Conservation (phyloP, 208 protist species). For the Leishmania mexicana region DNA sequence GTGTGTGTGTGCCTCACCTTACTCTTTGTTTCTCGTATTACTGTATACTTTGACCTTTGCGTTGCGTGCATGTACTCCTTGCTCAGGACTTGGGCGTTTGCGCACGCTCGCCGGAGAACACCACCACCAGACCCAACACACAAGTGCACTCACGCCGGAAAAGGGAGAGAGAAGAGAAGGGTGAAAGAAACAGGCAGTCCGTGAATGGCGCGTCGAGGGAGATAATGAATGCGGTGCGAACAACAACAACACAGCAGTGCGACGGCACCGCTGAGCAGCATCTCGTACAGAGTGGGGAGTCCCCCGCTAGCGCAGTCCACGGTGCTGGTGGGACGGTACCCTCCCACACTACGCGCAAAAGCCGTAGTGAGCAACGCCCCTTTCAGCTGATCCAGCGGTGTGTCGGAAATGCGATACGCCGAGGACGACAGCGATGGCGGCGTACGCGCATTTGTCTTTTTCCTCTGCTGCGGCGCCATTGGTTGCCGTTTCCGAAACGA, state of each 20-base stretch:
- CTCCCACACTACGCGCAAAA: neutral
- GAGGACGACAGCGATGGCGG: neutral
- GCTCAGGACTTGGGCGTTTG: neutral
- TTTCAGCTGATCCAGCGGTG: neutral
- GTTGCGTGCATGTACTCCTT: neutral
- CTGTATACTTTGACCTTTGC: neutral
- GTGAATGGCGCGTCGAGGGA: neutral
- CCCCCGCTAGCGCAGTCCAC: neutral
- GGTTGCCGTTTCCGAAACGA: neutral
- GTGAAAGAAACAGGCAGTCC: neutral
- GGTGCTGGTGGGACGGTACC: neutral
- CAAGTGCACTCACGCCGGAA: neutral
- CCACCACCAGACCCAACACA: neutral
- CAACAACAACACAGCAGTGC: neutral
- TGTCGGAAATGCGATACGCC: neutral
- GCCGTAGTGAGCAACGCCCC: neutral
- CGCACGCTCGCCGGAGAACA: neutral
- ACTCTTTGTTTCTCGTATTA: neutral
- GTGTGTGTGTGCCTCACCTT: neutral
- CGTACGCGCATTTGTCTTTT: neutral
- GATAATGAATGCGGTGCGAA: neutral
- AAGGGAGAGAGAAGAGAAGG: slow-evolving; percentile 6
- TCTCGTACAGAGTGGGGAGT: neutral
- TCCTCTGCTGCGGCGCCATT: neutral
- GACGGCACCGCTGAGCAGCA: neutral